Percentiles rank a stretch among this genome's conserved stretches.
These are phyloP conservation scores for Malus sylvestris DNA, from an alignment of 306 rosid genomes.

Conservation along the genomic window DNA sequence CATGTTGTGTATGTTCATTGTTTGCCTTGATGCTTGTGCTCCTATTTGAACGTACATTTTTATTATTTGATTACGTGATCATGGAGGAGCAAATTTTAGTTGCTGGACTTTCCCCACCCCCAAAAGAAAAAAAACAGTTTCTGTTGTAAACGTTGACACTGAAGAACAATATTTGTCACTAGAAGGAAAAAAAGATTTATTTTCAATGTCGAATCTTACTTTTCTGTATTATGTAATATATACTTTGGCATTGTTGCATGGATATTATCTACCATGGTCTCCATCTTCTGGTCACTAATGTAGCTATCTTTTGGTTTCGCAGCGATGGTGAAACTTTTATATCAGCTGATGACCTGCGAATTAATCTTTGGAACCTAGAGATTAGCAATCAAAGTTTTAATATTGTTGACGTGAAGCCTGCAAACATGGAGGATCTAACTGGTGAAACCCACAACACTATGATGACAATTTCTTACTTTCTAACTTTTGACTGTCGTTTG, in stretches of 20 bases:
- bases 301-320: slow-evolving; percentile 18
- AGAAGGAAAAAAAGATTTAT: not conserved
- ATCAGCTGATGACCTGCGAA: slow-evolving; percentile 97
- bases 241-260: not conserved
- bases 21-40: slow-evolving; percentile 3
- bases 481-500: slow-evolving; percentile 1
- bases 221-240: not conserved
- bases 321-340: slow-evolving; percentile 99
- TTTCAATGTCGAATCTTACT: not conserved
- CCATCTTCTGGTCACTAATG: not conserved
- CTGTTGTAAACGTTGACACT: not conserved
- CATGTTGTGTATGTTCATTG: not conserved
- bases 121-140: not conserved
- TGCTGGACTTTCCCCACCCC: not conserved
- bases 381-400: slow-evolving; percentile 98
- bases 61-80: not conserved
- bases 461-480: not conserved
- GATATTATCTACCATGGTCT: not conserved
- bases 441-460: slow-evolving; percentile 39
- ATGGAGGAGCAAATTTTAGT: not conserved
- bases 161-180: not conserved
- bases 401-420: slow-evolving; percentile 94
- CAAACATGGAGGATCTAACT: slow-evolving; percentile 99
- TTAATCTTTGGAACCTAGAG: slow-evolving; percentile 99
- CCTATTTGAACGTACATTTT: not conserved